Evolutionary conservation across 2,329 filamentous ascomycete species (phyloP), one percentile per base, ranked within the genome.

Genomic region (Cucurbitaria berberidis): DNA sequence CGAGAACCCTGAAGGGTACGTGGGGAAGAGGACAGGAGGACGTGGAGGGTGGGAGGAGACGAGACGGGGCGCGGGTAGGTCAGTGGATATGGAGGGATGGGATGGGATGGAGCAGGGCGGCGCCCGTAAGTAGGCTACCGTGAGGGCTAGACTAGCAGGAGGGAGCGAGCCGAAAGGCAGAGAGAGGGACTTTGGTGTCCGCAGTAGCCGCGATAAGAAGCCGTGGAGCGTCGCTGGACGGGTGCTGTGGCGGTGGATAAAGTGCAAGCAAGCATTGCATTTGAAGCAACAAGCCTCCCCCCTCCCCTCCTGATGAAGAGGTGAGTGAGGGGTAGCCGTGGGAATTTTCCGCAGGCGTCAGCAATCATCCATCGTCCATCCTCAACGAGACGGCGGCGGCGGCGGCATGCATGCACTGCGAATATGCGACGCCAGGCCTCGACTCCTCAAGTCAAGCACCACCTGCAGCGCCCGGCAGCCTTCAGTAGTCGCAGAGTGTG

Each of bases 141-240:
- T 27, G 48, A 45, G 48, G 32, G 53, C 24, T 46, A 41, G 45
- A 15, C 26, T 27, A 32, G 35, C 27, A 32, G 42, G 21, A 35
- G 26, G 39, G n/a, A n/a, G 43, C 45, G 40, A 45, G 48, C 48
- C 44, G 48, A 48, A 30, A 15, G n/a, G 44, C 9, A 34, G 16
- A 34, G 22, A 13, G 24, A 38, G 11, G n/a, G n/a, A n/a, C n/a
- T n/a, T 40, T 47, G 55, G 52, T 59, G 59, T 66, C 66, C 68
- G 68, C 68, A 60, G 63, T 60, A 70, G 67, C 68, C 68, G 67
- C 68, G 67, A 69, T 64, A 66, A 63, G 55, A 57, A 34, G 3
- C n/a, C n/a, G n/a, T n/a, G n/a, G n/a, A n/a, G n/a, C n/a, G n/a
- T n/a, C n/a, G n/a, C n/a, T n/a, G n/a, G n/a, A 16, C 40, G 22